Evolutionary conservation across 768 basidiomycete species (phyloP), one percentile per base, ranked within the genome.

Genomic region (Mycena olivaceomarginata): DNA sequence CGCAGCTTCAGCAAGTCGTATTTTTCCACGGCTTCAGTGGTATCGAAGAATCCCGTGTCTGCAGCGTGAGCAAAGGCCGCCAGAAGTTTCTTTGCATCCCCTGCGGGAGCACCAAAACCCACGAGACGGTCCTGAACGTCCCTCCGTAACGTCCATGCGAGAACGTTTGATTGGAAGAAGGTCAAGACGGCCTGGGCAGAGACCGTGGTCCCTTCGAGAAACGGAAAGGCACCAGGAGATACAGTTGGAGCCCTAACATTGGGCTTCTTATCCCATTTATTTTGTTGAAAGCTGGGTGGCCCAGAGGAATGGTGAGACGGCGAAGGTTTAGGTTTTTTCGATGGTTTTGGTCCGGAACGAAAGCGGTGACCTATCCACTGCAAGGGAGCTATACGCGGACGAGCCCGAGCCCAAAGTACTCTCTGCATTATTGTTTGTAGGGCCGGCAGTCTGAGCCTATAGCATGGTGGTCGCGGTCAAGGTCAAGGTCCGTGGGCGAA

Each of bases 91-190:
- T 9, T 22, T 2, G 48, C 76, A 16, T 80, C 79, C 10, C 2
- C 39, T 2, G 43, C 9, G 2, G 73, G 63, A 1, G 65, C 73
- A 22, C 79, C 79, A n/a, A 77, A 80, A 5, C 73, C 22, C 1
- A 77, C 76, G 46, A 80, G 69, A 62, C 74, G 79, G 48, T 80
- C 74, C 18, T 22, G 67, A 0, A 69, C 74, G 10, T 25, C 20
- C 9, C 62, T 43, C 40, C 59, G 67, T 6, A 45, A n/a, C 5
- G 67, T 39, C 78, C 78, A 79, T 1, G 60, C 8, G 1, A 11
- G 45, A n/a, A 67, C 78, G 15, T 69, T 63, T 43, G 40, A 6
- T 6, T 60, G 62, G 51, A 78, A 78, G 31, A 59, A 78, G 13
- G 16, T 16, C 13, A 74, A 48, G 4, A 74, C n/a, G 22, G 64